Base-by-base conservation (phyloP, 228 moss, liverwort and hornwort species). In the Sphagnum fallax region DNA sequence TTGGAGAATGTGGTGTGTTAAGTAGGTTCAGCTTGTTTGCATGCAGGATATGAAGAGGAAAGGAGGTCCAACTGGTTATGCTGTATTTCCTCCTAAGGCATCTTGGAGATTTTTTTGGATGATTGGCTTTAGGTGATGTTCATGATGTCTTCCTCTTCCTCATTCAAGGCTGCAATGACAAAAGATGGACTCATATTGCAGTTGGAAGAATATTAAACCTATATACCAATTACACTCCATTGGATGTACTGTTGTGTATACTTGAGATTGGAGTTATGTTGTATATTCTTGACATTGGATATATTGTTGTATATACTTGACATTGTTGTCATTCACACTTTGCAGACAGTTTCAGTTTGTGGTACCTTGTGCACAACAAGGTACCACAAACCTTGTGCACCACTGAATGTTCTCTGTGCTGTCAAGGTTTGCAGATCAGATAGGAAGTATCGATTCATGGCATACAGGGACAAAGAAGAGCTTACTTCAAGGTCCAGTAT, bases 31-130 rank as follows among this genome's bases (percentile, higher is more conserved):
- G 32, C 32, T 32, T 32, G 32, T 32, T 32, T 32, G 32, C 32
- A 32, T 79, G 65, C 88, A 97, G 98, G 91, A 98, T 69, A 84
- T 98, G 32, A 90, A 94, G 81, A 90, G 77, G 64, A 90, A 81
- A 12, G 89, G 94, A 51, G 94, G 94, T 52, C 98, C 98, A 63
- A 82, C 94, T 71, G 98, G 98, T 61, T 94, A 87, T 74, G 98
- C 92, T 47, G 98, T 92, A 11, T 98, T 98, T 64, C 94, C 98
- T 13, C 90, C 94, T 70, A 93, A 93, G 51, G 16, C 81, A 71
- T 90, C 92, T 65, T 88, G 98, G 52, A 90, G 87, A 52, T 98
- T 98, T 74, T 98, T 98, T 77, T 98, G 91, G 93, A 87, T 88
- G 73, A 90, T 98, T 70, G 98, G 98, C 14, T 98, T 98, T 81